Base-by-base conservation (phyloP, 192 early-diverging fungal species). In the Linnemannia zychae region DNA sequence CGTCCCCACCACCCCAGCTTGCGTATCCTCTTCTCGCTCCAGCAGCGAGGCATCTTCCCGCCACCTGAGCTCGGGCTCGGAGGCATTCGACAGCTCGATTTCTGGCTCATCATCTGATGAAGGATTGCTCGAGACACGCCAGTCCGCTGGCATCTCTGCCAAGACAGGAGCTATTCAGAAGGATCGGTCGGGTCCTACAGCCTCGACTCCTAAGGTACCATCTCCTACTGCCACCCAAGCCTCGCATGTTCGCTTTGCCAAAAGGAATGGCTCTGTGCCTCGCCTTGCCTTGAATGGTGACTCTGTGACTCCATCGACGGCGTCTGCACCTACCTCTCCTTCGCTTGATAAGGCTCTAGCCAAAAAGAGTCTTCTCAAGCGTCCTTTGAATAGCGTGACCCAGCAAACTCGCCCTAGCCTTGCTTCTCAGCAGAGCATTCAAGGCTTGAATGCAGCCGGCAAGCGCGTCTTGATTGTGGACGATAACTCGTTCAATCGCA, bases 391-490 rank as follows among this genome's bases (percentile, higher is more conserved):
- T 7, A 68, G 34, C 9, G 28, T 7, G 18, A 60, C 53, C 4
- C 4, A n/a, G 67, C 74, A 71, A 40, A n/a, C 53, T 20, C 71
- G 81, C 34, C 76, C 74, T 1, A 57, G 36, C 17, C 57, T 85
- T 48, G 52, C 24, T 9, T 72, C 83, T 1, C 47, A 57, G 12
- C 77, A 72, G 44, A 85, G 83, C 28, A 79, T 79, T 36, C 83
- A 76, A 17, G 63, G 57, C 36, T 28, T 79, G 22, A 85, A 85
- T 73, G 69, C 72, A 0, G 48, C 76, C 0, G 83, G 83, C 33
- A 79, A 75, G 37, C 83, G 83, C 1, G 74, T 85, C 11, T 46
- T 85, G 74, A 85, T 85, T 75, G 83, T 85, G 0, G 83, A 85
- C 36, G 83, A 85, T 65, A 85, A 85, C 44, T 71, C 74, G 4